Evolutionary conservation across 192 early-diverging fungal species (phyloP).

Genomic region (Entomortierella beljakovae): DNA sequence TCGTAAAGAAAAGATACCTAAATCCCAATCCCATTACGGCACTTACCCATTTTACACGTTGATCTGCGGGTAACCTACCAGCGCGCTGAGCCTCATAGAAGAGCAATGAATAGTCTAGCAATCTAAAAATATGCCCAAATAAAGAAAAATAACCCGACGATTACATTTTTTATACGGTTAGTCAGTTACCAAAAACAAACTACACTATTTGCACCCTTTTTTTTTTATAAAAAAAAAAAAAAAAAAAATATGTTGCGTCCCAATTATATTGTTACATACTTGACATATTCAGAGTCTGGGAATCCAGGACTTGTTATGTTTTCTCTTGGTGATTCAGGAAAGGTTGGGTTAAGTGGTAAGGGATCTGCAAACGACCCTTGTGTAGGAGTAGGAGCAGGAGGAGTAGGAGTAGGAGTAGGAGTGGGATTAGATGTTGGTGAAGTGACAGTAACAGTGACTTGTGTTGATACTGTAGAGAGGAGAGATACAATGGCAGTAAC

Average conservation of each 20-base stretch:
- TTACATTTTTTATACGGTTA: too few species aligned
- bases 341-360: constrained; percentile 13
- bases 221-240: too few species aligned
- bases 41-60: constrained; percentile 61
- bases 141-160: neutral
- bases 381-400: neutral
- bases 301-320: constrained; percentile 19
- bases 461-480: neutral
- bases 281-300: constrained; percentile 52
- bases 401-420: neutral
- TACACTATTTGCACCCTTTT: too few species aligned
- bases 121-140: neutral
- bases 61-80: constrained; percentile 61
- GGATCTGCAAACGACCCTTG: neutral
- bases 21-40: neutral
- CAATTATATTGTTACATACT: constrained; percentile 16
- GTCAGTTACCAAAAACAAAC: too few species aligned
- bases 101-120: constrained; percentile 59
- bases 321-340: neutral
- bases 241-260: too few species aligned
- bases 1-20: neutral
- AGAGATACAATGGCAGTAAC: too few species aligned
- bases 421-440: neutral
- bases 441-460: neutral
- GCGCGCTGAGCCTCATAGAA: constrained; percentile 70